Evolutionary conservation across 2,329 filamentous ascomycete species (phyloP).

Genomic region (Waltergamsia citrina): DNA sequence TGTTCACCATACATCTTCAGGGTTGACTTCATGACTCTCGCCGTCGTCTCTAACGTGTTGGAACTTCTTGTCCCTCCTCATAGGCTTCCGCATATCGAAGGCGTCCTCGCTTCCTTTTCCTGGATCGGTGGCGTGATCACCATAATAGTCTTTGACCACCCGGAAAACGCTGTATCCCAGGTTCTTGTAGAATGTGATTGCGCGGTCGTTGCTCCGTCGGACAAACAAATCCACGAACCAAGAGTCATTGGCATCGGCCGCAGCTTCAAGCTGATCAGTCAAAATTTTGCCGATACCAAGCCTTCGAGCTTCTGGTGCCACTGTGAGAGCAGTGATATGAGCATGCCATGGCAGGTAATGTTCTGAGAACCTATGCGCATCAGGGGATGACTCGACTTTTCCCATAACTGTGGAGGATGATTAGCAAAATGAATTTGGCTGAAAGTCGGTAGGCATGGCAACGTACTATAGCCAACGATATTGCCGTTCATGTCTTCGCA

Average conservation of each 20-base stretch:
- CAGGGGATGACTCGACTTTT: slow-evolving; percentile 82
- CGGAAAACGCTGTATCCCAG: slow-evolving; percentile 91
- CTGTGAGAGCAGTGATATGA: slow-evolving; percentile 92
- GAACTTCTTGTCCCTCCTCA: slow-evolving; percentile 67
- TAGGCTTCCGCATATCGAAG: slow-evolving; percentile 92
- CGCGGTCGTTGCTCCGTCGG: slow-evolving; percentile 75
- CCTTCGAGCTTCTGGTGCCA: slow-evolving; percentile 76
- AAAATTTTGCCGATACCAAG: slow-evolving; percentile 81
- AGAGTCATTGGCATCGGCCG: slow-evolving; percentile 70
- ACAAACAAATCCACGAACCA: slow-evolving; percentile 98
- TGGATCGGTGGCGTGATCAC: slow-evolving; percentile 64
- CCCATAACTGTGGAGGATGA: slow-evolving; percentile 69
- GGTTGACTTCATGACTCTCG: slow-evolving; percentile 66
- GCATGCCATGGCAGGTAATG: slow-evolving; percentile 99
- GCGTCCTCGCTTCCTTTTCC: slow-evolving; percentile 69
- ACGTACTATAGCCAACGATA: slow-evolving; percentile 86
- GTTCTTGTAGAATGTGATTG: slow-evolving; percentile 79
- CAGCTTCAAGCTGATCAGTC: slow-evolving; percentile 71
- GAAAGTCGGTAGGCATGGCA: background rate
- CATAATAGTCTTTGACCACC: slow-evolving; percentile 86
- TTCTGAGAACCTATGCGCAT: slow-evolving; percentile 63
- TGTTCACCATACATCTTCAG: slow-evolving; percentile 73
- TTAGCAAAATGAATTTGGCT: slow-evolving; percentile 8
- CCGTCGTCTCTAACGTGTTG: slow-evolving; percentile 76
- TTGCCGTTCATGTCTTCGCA: slow-evolving; percentile 80